Percentiles rank a stretch among this genome's conserved stretches.
Evolutionary conservation across 495 filamentous ascomycete genomes (phyloP).

Genomic region (Xanthoparmelia taractica): DNA sequence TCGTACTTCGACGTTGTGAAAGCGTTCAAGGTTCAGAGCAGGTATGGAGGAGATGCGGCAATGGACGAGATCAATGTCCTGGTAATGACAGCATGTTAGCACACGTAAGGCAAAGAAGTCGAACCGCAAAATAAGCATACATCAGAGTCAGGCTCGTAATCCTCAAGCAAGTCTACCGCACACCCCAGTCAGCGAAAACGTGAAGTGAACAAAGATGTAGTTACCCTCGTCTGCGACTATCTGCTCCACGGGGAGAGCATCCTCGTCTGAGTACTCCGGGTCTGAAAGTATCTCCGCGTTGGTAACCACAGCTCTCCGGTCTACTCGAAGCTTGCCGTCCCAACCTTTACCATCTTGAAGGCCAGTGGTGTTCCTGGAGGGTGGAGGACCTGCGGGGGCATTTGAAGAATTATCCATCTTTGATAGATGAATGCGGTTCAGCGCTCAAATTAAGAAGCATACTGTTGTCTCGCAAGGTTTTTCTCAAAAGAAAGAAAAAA

Average conservation of each 20-base stretch:
- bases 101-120: slow-evolving; percentile 4
- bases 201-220: slow-evolving; percentile 18
- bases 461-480: neutral
- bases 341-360: slow-evolving; percentile 70
- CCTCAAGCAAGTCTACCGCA: slow-evolving; percentile 55
- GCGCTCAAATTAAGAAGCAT: neutral
- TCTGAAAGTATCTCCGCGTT: slow-evolving; percentile 76
- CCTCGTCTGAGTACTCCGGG: slow-evolving; percentile 77
- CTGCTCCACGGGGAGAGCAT: slow-evolving; percentile 65
- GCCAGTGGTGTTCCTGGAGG: slow-evolving; percentile 21
- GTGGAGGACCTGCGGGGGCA: neutral
- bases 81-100: slow-evolving; percentile 13
- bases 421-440: neutral
- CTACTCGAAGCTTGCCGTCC: slow-evolving; percentile 82
- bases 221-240: slow-evolving; percentile 77
- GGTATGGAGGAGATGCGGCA: slow-evolving; percentile 73
- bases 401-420: slow-evolving; percentile 3
- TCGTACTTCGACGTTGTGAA: slow-evolving; percentile 59
- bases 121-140: slow-evolving; percentile 30
- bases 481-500: too few species aligned
- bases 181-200: slow-evolving; percentile 3
- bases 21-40: slow-evolving; percentile 71
- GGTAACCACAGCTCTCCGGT: slow-evolving; percentile 53
- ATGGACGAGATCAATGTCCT: slow-evolving; percentile 84
- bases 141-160: slow-evolving; percentile 52